Conservation (phyloP, 345 rosid genomes). For the Eucalyptus decipiens region DNA sequence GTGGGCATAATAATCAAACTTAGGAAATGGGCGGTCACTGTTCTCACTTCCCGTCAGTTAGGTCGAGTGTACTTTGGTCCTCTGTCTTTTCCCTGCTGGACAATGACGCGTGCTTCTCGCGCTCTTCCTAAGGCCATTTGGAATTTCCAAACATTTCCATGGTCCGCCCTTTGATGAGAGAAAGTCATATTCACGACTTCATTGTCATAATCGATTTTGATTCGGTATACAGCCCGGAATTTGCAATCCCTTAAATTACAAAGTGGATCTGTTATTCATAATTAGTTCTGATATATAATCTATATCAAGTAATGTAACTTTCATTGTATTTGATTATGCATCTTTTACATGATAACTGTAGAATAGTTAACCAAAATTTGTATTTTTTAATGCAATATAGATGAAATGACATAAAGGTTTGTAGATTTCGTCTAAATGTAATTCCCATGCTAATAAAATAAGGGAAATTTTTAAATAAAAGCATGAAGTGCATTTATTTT, state of each 20-base stretch:
- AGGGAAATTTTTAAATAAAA: no score
- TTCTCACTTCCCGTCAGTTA: background rate
- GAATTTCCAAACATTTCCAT: background rate
- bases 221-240: background rate
- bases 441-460: background rate
- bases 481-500: no score
- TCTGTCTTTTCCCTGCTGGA: background rate
- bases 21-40: background rate
- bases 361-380: background rate
- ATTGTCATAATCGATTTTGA: background rate
- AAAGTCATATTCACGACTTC: background rate
- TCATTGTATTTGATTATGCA: background rate
- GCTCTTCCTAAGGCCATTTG: background rate
- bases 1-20: background rate
- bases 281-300: background rate
- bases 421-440: background rate
- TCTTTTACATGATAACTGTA: background rate
- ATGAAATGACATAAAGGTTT: background rate
- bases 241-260: background rate
- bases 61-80: background rate
- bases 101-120: background rate
- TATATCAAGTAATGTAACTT: background rate
- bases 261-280: background rate
- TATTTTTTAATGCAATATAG: background rate
- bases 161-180: background rate